Percentiles rank a stretch among this genome's conserved stretches.
Conservation (phyloP, 768 basidiomycete genomes). For the Leccinum broughii region DNA sequence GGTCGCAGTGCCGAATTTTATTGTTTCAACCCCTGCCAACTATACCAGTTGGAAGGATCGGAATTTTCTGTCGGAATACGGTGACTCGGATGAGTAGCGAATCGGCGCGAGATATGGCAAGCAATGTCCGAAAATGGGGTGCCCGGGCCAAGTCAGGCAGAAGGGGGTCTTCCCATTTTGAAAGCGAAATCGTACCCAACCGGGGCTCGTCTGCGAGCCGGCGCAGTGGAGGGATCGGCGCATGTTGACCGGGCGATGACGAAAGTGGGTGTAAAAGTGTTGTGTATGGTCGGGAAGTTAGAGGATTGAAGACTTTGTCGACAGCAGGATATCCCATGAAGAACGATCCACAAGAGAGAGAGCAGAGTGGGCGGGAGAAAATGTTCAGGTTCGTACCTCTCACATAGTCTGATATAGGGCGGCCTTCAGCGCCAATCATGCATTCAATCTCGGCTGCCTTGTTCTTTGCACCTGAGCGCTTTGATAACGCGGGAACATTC, state of each 20-base stretch:
- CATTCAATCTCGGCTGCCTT: not conserved
- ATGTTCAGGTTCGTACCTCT: not conserved
- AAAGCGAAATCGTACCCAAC: not conserved
- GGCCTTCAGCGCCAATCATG: not conserved
- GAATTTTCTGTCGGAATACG: not conserved
- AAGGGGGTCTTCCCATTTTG: not conserved
- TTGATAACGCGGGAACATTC: not conserved
- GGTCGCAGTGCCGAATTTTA: not conserved
- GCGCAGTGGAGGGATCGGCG: not conserved
- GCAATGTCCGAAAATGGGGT: not conserved
- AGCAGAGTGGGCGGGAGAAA: not conserved
- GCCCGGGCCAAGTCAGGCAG: not conserved
- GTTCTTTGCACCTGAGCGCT: not conserved
- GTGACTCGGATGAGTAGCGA: not conserved
- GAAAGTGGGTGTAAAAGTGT: not conserved
- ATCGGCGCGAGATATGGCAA: too few species aligned
- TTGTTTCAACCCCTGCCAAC: not conserved
- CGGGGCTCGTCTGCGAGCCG: not conserved
- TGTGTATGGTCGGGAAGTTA: not conserved
- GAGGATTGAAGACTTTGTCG: not conserved
- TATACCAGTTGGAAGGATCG: not conserved
- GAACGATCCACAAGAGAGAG: not conserved
- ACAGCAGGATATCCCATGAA: not conserved
- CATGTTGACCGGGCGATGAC: not conserved
- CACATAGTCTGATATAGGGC: not conserved